Evolutionary conservation across 805 yeast genomes (phyloP).

Genomic region (Saccharomycopsis sp.): DNA sequence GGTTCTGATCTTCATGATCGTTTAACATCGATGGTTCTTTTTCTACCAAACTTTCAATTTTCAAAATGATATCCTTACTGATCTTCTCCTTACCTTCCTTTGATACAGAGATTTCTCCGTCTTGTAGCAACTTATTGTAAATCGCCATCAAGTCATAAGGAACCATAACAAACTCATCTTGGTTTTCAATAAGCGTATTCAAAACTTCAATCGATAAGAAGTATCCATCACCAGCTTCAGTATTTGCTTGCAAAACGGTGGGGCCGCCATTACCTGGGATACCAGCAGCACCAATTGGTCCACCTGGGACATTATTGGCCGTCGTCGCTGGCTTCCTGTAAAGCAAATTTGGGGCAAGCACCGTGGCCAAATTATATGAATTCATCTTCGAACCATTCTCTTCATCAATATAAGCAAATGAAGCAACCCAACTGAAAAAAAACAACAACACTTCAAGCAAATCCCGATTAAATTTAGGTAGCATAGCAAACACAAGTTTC

Average conservation of each 20-base stretch:
- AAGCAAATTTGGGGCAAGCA: constrained; percentile 85
- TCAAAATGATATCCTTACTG: constrained; percentile 34
- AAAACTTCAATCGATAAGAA: constrained; percentile 89
- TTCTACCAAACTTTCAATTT: constrained; percentile 28
- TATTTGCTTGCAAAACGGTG: constrained; percentile 21
- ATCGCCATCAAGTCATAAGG: constrained; percentile 58
- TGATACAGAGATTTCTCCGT: constrained; percentile 17
- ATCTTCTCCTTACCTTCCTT: constrained; percentile 21
- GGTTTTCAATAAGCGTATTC: constrained; percentile 71
- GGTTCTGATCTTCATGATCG: constrained; percentile 1
- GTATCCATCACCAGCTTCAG: constrained; percentile 55
- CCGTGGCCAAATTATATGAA: constrained; percentile 90
- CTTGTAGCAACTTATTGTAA: constrained; percentile 25
- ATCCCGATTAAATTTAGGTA: constrained; percentile 79
- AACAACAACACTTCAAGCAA: constrained; percentile 77
- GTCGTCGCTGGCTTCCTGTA: constrained; percentile 42
- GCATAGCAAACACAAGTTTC: constrained; percentile 61
- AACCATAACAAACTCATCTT: constrained; percentile 70
- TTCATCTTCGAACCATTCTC: constrained; percentile 95
- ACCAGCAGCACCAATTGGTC: constrained; percentile 14
- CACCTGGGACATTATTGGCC: constrained; percentile 29
- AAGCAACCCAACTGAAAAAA: constrained; percentile 91
- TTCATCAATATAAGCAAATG: constrained; percentile 89
- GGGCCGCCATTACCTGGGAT: constrained; percentile 25
- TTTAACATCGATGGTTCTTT: constrained; percentile 23